Conservation (phyloP, 192 early-diverging fungal genomes). For the Coemansia sp. region DNA sequence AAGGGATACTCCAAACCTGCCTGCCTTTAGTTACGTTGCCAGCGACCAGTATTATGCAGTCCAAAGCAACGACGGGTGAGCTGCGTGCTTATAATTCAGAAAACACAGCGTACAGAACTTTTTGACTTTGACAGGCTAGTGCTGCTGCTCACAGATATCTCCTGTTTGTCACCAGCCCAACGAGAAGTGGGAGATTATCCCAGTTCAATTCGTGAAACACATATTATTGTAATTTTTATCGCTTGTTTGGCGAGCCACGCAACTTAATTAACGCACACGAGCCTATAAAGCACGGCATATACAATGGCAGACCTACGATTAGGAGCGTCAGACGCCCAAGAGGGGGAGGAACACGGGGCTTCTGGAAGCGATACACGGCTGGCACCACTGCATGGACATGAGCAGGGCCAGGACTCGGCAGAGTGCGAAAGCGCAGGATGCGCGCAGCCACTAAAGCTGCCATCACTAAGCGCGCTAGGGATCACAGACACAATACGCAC, state of each 20-base stretch:
- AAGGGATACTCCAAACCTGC: not conserved
- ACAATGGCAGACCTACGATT: not conserved
- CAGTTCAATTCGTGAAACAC: not conserved
- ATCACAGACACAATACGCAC: conserved; percentile 15
- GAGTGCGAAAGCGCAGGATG: conserved; percentile 41
- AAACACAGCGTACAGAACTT: not conserved
- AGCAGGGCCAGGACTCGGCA: conserved; percentile 16
- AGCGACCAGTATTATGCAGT: conserved; percentile 1
- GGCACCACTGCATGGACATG: conserved; percentile 42
- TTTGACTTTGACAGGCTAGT: not conserved
- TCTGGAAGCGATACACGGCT: conserved; percentile 10
- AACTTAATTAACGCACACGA: not conserved
- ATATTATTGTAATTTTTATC: not conserved
- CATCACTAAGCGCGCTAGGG: conserved; percentile 46
- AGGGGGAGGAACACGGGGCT: not conserved
- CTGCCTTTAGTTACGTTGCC: not conserved
- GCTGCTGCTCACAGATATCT: not conserved
- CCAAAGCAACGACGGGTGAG: not conserved
- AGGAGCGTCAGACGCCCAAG: not conserved
- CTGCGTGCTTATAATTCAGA: conserved; percentile 6
- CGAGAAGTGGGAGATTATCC: no score
- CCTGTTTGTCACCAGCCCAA: no score
- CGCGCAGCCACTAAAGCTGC: conserved; percentile 32
- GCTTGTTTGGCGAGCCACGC: not conserved
- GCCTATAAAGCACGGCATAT: not conserved